A percentile compares a stretch with the other conserved stretches of the same genome.
Evolutionary conservation across 352 stramenopile genomes (phyloP).

Genomic region (Globisporangium acanthophoron): DNA sequence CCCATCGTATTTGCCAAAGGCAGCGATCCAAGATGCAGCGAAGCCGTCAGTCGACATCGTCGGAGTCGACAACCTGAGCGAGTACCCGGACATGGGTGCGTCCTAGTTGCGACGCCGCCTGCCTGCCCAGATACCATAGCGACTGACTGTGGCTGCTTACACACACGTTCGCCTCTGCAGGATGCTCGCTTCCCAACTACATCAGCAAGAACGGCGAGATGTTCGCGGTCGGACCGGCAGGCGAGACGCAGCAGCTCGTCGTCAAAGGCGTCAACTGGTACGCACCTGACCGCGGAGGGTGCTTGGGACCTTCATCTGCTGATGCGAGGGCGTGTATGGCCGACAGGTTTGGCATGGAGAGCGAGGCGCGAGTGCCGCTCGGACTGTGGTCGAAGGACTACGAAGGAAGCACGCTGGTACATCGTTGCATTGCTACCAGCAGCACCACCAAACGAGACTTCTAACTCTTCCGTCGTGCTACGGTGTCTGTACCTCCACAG

Average conservation of each 20-base stretch:
- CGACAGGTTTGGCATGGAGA: conserved; percentile 16
- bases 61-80: conserved; percentile 4
- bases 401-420: conserved; percentile 49
- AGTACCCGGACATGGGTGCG: conserved; percentile 11
- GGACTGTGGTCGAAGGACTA: conserved; percentile 56
- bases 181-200: conserved; percentile 17
- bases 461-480: not conserved
- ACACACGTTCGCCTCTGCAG: not conserved
- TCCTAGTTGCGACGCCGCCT: not conserved
- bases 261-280: conserved; percentile 17
- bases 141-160: not conserved
- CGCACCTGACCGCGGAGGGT: not conserved
- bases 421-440: not conserved
- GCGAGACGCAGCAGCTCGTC: conserved; percentile 9
- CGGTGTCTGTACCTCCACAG: conserved; percentile 8
- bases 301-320: not conserved
- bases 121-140: not conserved
- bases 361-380: conserved; percentile 36
- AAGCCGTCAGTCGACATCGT: not conserved
- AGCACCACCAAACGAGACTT: not conserved
- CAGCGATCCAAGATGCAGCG: conserved; percentile 4
- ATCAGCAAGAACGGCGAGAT: conserved; percentile 20
- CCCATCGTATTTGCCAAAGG: not conserved
- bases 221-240: conserved; percentile 13
- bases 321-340: no score